Evolutionary conservation across 129 eudicot genomes (phyloP), one percentile per base, ranked within the genome.

Genomic region (Chrysanthemum makinoi): DNA sequence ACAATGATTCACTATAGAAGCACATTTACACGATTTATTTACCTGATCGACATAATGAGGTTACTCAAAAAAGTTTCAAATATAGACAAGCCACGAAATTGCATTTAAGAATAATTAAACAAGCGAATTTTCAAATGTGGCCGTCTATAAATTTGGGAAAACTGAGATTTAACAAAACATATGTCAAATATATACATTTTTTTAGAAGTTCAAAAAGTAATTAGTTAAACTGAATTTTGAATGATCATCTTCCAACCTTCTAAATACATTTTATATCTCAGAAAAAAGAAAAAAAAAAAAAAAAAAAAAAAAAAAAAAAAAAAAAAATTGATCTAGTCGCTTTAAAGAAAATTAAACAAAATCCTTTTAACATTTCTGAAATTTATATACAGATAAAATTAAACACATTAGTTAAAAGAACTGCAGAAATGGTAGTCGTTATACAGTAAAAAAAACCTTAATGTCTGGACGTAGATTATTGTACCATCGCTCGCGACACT

Each of bases 401-500:
- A 62, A 18, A 51, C 18, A 53, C 19, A 5, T 5, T 59, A 10
- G 4, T 4, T 24, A 6, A 30, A 48, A 13, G 13, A 68, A 54
- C n/a, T 9, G 33, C 35, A 69, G 20, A 26, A n/a, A 72, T 9
- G 15, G n/a, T 5, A n/a, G 22, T 30, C 5, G 22, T 6, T 50
- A 10, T 50, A 50, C 16, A 30, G 16, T 17, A 16, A 0, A 19
- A 33, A 13, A 39, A 20, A 89, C 96, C 89, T 86, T 89, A 74
- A 89, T 89, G 82, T 86, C 80, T 46, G 92, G 92, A 39, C 86
- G 83, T 16, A 84, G 62, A 68, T 86, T 87, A 77, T 89, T 89
- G 22, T 60, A 68, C 88, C 91, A 89, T 75, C 96, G 69, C 68
- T 89, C 91, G 0, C 96, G 82, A 57, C 96, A 89, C 60, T 89